phyloP scores from a whole-genome alignment of 129 eudicot species.

The Helichrysum umbraculigerum region DNA sequence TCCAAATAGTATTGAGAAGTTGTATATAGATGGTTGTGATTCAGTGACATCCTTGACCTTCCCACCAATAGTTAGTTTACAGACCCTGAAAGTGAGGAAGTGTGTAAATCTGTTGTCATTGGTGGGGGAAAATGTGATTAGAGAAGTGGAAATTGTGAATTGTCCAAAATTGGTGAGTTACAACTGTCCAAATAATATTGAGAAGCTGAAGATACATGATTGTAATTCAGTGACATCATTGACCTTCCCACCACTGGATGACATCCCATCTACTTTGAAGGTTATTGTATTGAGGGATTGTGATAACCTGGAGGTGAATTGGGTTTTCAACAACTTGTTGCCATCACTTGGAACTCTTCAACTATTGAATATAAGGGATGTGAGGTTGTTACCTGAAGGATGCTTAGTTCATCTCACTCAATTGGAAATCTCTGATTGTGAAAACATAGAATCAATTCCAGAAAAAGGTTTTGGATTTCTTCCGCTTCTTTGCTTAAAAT shows the following conservation, averaged over 20 bases:
- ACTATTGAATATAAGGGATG: not conserved
- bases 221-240: conserved; percentile 15
- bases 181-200: conserved; percentile 7
- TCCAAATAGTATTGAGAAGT: too few species aligned
- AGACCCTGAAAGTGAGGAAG: too few species aligned
- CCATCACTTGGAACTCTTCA: conserved; percentile 18
- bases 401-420: conserved; percentile 26
- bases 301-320: conserved; percentile 15
- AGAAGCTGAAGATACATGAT: conserved; percentile 9
- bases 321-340: conserved; percentile 22
- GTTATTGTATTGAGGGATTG: conserved; percentile 9
- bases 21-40: too few species aligned
- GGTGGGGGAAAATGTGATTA: too few species aligned
- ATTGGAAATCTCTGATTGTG: not conserved
- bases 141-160: not conserved
- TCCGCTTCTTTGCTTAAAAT: conserved; percentile 13
- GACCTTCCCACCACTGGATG: conserved; percentile 17
- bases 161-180: conserved; percentile 19
- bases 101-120: too few species aligned
- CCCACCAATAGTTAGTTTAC: too few species aligned
- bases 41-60: too few species aligned
- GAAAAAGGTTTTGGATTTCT: conserved; percentile 22
- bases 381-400: conserved; percentile 10
- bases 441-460: conserved; percentile 26
- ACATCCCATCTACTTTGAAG: conserved; percentile 22